Percentiles rank a stretch among this genome's conserved stretches.
Conservation (phyloP, 2,329 filamentous ascomycete species). For the Leptographium radiaticola region DNA sequence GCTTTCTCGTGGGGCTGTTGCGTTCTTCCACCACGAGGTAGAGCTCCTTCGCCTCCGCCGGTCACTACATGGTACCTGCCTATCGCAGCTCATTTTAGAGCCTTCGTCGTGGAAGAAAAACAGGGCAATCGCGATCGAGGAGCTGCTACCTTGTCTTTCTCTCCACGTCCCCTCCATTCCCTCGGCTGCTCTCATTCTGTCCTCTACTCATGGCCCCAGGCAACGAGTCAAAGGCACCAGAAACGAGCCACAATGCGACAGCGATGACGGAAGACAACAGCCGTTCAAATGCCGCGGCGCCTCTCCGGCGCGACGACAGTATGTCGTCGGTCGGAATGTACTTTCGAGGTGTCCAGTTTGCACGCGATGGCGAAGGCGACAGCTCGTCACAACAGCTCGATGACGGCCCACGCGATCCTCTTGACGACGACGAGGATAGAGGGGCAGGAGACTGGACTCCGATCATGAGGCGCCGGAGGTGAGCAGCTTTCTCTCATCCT, state of each 20-base stretch:
- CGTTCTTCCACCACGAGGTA: neutral
- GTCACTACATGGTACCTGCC: neutral
- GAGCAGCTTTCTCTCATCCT: neutral
- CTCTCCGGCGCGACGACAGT: conserved; percentile 5
- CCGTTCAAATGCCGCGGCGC: neutral
- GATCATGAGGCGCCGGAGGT: conserved; percentile 3
- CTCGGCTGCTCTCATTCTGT: neutral
- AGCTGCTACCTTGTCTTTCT: neutral
- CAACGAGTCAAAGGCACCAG: neutral
- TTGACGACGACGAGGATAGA: neutral
- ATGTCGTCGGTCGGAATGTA: conserved; percentile 2
- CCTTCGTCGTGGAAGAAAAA: neutral
- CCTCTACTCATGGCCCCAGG: neutral
- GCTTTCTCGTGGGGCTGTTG: too few species aligned
- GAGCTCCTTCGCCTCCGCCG: neutral
- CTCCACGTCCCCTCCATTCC: neutral
- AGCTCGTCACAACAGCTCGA: conserved; percentile 2
- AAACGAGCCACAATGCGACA: neutral
- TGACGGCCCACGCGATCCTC: conserved; percentile 2
- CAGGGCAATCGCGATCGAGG: neutral
- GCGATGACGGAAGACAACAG: neutral
- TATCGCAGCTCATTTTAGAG: neutral
- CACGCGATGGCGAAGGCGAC: neutral
- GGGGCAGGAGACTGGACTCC: conserved; percentile 6
- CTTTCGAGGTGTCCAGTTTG: conserved; percentile 9